Conservation (phyloP, 495 filamentous ascomycete species). For the Xylona heveae region DNA sequence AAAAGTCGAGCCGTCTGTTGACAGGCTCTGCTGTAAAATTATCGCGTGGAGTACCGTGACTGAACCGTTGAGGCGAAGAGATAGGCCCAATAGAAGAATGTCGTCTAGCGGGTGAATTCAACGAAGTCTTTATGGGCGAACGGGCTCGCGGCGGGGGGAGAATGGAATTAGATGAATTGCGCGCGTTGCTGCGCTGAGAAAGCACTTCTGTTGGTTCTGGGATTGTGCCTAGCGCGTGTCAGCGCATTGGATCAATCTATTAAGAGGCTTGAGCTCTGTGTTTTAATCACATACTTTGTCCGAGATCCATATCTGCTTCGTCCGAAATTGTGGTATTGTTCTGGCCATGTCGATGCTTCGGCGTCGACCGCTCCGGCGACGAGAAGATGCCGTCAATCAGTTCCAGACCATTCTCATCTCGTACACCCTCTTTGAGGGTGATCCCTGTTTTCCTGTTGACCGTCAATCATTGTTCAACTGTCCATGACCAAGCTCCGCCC, state of each 20-base stretch:
- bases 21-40: neutral
- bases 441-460: constrained; percentile 58
- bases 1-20: constrained; percentile 2
- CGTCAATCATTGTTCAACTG: no score
- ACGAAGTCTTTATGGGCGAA: constrained; percentile 31
- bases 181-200: constrained; percentile 10
- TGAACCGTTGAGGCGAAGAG: constrained; percentile 3
- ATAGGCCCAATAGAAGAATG: constrained; percentile 22
- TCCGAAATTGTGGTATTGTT: constrained; percentile 14
- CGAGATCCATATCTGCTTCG: constrained; percentile 23
- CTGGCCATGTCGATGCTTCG: constrained; percentile 9
- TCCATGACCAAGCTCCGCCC: no score
- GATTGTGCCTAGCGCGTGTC: constrained; percentile 19
- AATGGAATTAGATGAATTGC: constrained; percentile 5
- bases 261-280: neutral
- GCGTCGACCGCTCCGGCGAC: constrained; percentile 47
- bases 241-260: neutral
- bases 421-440: constrained; percentile 56
- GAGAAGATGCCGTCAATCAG: constrained; percentile 71
- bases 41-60: neutral
- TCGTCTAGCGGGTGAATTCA: constrained; percentile 34
- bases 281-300: constrained; percentile 16
- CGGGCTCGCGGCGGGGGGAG: constrained; percentile 18
- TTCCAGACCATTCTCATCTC: constrained; percentile 86
- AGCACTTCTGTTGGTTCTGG: constrained; percentile 21